Evolutionary conservation across 2,329 filamentous ascomycete genomes (phyloP).

Genomic region (Colletotrichum liriopes): DNA sequence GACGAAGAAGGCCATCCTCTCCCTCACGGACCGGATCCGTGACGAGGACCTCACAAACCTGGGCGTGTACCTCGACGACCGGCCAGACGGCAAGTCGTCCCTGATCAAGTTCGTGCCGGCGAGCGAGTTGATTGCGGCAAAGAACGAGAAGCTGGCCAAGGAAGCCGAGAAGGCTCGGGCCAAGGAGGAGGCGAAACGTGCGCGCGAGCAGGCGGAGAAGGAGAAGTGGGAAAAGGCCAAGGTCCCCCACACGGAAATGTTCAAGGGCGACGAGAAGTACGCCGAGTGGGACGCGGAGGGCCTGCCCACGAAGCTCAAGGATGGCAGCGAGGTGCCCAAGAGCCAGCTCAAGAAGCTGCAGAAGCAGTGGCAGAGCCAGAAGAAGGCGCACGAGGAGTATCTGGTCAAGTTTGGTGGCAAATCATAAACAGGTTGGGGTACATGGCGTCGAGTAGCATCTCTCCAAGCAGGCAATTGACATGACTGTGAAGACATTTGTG

Average conservation of each 20-base stretch:
- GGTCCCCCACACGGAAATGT: conserved; percentile 69
- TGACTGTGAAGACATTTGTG: neutral
- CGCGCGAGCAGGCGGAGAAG: conserved; percentile 64
- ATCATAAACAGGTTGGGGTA: conserved; percentile 20
- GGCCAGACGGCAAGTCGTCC: conserved; percentile 76
- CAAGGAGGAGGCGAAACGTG: conserved; percentile 70
- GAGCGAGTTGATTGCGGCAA: conserved; percentile 69
- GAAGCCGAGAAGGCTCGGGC: conserved; percentile 73
- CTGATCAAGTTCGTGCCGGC: conserved; percentile 79
- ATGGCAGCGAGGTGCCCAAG: conserved; percentile 87
- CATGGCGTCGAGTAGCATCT: conserved; percentile 1
- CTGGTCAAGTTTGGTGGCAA: conserved; percentile 40
- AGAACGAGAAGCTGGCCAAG: conserved; percentile 72
- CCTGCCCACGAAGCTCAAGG: conserved; percentile 81
- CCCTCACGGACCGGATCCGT: conserved; percentile 84
- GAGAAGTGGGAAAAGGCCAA: conserved; percentile 73
- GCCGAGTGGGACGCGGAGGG: conserved; percentile 88
- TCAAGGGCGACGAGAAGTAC: conserved; percentile 72
- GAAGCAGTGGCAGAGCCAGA: conserved; percentile 93
- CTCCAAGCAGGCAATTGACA: conserved; percentile 1
- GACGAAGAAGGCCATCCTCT: conserved; percentile 80
- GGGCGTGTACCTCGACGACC: conserved; percentile 90
- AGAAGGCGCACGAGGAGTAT: conserved; percentile 83
- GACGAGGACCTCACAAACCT: conserved; percentile 86
- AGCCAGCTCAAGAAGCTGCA: conserved; percentile 84